Base-by-base conservation (phyloP, 371 early-diverging fungal genomes). In the Lichtheimia hyalospora region DNA sequence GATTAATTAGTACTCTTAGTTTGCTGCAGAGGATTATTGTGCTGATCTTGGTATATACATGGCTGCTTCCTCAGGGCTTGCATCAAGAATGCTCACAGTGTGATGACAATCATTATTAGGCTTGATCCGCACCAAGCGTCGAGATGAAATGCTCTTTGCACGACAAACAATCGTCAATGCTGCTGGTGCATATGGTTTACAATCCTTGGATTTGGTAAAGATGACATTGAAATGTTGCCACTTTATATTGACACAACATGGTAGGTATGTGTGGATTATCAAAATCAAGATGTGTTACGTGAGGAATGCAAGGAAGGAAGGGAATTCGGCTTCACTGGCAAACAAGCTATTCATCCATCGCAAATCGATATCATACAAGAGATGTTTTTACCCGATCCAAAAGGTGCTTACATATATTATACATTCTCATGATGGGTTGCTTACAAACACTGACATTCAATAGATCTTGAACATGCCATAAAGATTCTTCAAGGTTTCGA, bases 11-110 rank as follows among this genome's bases (percentile, higher is more conserved):
- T 3, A 23, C 20, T n/a, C 2, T 6, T 72, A 86, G 89, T 92
- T 95, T 79, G 96, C 96, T 13, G 90, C 94, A 12, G 96, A 96
- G 71, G 97, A 96, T 72, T 95, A 89, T 63, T 92, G 92, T 67
- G 94, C 96, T n/a, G 95, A 95, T 69, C 62, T 88, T 18, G 78
- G 72, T 69, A 68, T 46, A 27, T 16, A 42, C 24, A 6, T 6
- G 54, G 18, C 7, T 50, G 50, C 2, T 18, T 50, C 15, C 13
- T 10, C 18, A 2, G 20, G 27, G n/a, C n/a, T 25, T 28, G 20
- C 40, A 1, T 15, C 6, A 54, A 14, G 41, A 46, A 25, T 25
- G 43, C 15, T 24, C 3, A 48, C n/a, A 25, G 24, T 21, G 23
- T n/a, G n/a, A n/a, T n/a, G n/a, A n/a, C n/a, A n/a, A n/a, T n/a